Percentiles rank a stretch among this genome's conserved stretches.
Evolutionary conservation across 2,329 filamentous ascomycete genomes (phyloP).

Genomic region (Xylariales sp.): DNA sequence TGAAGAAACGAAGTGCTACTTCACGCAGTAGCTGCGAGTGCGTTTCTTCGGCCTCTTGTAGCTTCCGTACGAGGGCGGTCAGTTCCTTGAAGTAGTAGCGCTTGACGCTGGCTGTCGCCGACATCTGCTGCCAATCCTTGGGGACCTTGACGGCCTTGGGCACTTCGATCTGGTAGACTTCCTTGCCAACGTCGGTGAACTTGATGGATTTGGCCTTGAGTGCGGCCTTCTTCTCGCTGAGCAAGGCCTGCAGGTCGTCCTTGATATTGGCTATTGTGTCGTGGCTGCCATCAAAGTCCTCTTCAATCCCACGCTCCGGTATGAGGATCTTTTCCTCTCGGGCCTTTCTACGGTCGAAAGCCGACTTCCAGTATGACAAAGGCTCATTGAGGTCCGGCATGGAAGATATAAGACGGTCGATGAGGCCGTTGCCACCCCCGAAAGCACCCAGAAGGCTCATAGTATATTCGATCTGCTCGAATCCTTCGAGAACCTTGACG

Average conservation of each 20-base stretch:
- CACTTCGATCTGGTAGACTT: slow-evolving; percentile 95
- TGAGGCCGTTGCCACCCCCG: slow-evolving; percentile 81
- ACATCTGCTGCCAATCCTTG: slow-evolving; percentile 94
- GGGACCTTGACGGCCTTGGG: slow-evolving; percentile 89
- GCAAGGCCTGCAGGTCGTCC: slow-evolving; percentile 74
- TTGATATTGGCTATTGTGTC: slow-evolving; percentile 81
- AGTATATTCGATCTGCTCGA: slow-evolving; percentile 97
- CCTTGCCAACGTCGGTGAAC: slow-evolving; percentile 90
- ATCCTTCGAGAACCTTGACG: slow-evolving; percentile 91
- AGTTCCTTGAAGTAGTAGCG: slow-evolving; percentile 93
- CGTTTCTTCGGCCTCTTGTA: slow-evolving; percentile 94
- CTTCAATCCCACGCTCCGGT: slow-evolving; percentile 86
- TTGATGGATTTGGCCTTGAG: slow-evolving; percentile 79
- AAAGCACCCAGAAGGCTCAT: slow-evolving; percentile 81
- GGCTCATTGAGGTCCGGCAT: slow-evolving; percentile 87
- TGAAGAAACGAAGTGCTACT: slow-evolving; percentile 84
- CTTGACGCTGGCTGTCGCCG: slow-evolving; percentile 88
- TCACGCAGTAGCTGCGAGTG: slow-evolving; percentile 92
- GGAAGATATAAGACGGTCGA: slow-evolving; percentile 81
- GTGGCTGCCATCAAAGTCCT: slow-evolving; percentile 89
- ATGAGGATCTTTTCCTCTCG: slow-evolving; percentile 84
- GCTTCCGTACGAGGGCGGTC: slow-evolving; percentile 81
- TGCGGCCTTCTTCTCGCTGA: slow-evolving; percentile 77
- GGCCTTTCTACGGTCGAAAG: slow-evolving; percentile 86
- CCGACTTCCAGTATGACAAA: slow-evolving; percentile 87